Evolutionary conservation across 306 rosid genomes (phyloP), one percentile per base, ranked within the genome.

Genomic region (cucumber (Cucumis sativus)): DNA sequence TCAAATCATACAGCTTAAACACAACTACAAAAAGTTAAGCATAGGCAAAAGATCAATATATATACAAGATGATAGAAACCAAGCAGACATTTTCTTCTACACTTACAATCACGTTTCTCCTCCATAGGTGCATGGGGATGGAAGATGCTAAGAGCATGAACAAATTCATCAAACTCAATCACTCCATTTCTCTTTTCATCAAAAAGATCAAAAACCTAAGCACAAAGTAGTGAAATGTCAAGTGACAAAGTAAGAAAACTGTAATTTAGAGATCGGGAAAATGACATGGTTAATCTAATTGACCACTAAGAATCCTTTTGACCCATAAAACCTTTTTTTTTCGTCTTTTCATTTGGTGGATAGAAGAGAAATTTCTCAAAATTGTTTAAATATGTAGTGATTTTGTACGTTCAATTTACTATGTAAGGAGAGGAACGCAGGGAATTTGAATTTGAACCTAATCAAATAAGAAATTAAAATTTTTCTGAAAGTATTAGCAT

Each of bases 111-210:
- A 49, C 80, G 88, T 82, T 93, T 93, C 55, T 86, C 97, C 40
- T 91, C 92, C 35, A 78, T 43, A 2, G 97, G 86, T 10, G 97
- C 86, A 79, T 80, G 23, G 35, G 98, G 98, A 82, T 93, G 97
- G 84, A 93, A 91, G 76, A 90, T 78, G 79, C 78, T 82, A 56
- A 93, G 91, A 8, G 89, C 81, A 21, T 78, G 97, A 64, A 93
- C 90, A 68, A 93, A 93, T 63, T 85, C 97, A 7, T 89, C 97
- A 80, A 93, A 93, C 80, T 88, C 98, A 47, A 93, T 85, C 41
- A 85, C 98, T 23, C 96, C 98, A 57, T 93, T 90, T 87, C 71
- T 84, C 84, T 78, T 91, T 84, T 85, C 88, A 33, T 93, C 98
- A 79, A 93, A 91, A 57, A 91, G 80, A 87, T 89, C 85, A 81